phyloP scores from a whole-genome alignment of 2,329 filamentous ascomycete species.

The Fusarium virguliforme region DNA sequence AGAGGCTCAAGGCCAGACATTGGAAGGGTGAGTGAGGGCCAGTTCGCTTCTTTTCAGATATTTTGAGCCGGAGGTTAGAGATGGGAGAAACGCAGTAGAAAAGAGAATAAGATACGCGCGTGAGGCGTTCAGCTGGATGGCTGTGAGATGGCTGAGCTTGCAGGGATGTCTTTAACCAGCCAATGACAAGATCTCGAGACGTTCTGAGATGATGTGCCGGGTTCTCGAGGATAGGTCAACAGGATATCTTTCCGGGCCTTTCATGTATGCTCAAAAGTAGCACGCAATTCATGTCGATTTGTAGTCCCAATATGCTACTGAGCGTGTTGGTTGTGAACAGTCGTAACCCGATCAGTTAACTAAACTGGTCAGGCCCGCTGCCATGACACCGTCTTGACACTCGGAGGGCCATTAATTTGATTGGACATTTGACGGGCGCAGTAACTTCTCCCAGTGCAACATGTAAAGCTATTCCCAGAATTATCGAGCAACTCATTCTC shows the following conservation, averaged over 20 bases:
- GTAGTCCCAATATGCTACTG: background rate
- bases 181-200: background rate
- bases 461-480: no score
- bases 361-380: no score
- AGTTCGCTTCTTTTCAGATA: background rate
- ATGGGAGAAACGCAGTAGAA: background rate
- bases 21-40: no score
- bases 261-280: background rate
- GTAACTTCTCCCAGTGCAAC: background rate
- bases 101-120: background rate
- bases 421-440: background rate
- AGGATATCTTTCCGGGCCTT: background rate
- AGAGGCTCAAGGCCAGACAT: constrained; percentile 3
- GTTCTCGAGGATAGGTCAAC: background rate
- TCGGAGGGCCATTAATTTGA: no score
- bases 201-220: background rate
- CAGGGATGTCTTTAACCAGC: background rate
- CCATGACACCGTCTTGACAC: no score
- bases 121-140: background rate
- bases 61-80: background rate
- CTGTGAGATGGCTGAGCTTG: background rate
- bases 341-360: background rate
- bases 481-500: no score
- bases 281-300: background rate
- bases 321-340: background rate